phyloP scores from a whole-genome alignment of 352 stramenopile species.

The Phytophthora hibernalis region DNA sequence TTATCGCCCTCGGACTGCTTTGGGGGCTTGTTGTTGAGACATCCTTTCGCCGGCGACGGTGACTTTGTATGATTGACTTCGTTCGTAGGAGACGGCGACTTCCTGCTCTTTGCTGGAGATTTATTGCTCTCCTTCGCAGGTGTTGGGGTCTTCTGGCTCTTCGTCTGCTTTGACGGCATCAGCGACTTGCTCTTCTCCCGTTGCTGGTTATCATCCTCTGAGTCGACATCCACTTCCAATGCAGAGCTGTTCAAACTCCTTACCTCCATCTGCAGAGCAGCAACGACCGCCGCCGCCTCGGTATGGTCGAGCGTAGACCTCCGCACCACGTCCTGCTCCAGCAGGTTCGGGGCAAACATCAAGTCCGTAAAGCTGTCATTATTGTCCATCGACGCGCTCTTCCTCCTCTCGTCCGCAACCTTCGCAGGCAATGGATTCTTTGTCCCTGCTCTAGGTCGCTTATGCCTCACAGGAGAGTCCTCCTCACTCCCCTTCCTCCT shows the following conservation, averaged over 20 bases:
- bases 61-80: neutral
- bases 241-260: constrained; percentile 15
- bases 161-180: neutral
- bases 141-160: neutral
- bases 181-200: constrained; percentile 3
- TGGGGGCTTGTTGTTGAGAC: neutral
- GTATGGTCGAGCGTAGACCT: constrained; percentile 63
- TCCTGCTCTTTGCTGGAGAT: neutral
- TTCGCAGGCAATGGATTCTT: constrained; percentile 19
- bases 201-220: constrained; percentile 3
- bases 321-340: constrained; percentile 35
- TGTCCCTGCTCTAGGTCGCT: constrained; percentile 19
- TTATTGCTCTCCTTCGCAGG: constrained; percentile 5
- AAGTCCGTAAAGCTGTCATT: constrained; percentile 61
- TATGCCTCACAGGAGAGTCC: constrained; percentile 18
- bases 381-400: constrained; percentile 21
- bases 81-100: constrained; percentile 16
- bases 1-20: constrained; percentile 7
- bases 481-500: neutral
- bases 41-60: neutral
- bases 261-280: constrained; percentile 42
- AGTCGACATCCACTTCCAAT: constrained; percentile 19
- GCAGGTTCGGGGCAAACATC: constrained; percentile 58
- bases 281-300: constrained; percentile 53
- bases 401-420: constrained; percentile 1